A percentile compares a stretch with the other conserved stretches of the same genome.
Conservation (phyloP, 805 yeast genomes). For the Candida loeiensis region DNA sequence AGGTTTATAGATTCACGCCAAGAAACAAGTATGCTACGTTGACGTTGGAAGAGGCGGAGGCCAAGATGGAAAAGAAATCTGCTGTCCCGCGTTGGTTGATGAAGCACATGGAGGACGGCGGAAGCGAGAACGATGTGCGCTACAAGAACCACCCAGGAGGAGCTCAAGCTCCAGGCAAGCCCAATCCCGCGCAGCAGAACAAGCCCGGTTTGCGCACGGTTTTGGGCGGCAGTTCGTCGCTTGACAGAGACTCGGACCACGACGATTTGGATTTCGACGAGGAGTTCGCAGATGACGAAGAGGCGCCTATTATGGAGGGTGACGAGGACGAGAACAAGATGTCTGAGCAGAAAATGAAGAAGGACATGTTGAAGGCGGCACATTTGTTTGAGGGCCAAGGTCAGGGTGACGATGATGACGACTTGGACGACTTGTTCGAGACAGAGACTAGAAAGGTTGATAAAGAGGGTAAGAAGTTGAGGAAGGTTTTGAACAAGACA, state of each 20-base stretch:
- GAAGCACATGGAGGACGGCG: constrained; percentile 69
- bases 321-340: constrained; percentile 92
- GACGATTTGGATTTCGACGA: constrained; percentile 95
- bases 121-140: constrained; percentile 47
- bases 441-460: constrained; percentile 69
- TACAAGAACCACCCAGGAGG: constrained; percentile 21
- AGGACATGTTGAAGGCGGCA: constrained; percentile 79
- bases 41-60: constrained; percentile 95
- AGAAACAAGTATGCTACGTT: constrained; percentile 90
- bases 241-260: constrained; percentile 67
- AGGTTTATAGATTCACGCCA: constrained; percentile 89
- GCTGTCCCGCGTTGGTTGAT: constrained; percentile 91
- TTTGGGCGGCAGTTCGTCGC: constrained; percentile 40
- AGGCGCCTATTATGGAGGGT: constrained; percentile 96
- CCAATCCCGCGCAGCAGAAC: constrained; percentile 7
- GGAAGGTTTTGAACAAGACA: constrained; percentile 77
- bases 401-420: constrained; percentile 55
- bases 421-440: constrained; percentile 68
- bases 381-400: constrained; percentile 61
- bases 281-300: constrained; percentile 98
- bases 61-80: constrained; percentile 77
- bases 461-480: constrained; percentile 83
- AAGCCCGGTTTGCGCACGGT: constrained; percentile 37
- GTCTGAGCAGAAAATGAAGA: constrained; percentile 78
- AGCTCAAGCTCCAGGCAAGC: constrained; percentile 8